A percentile compares a stretch with the other conserved stretches of the same genome.
Conservation (phyloP, 2,329 filamentous ascomycete species). For the Aureobasidium sp. region DNA sequence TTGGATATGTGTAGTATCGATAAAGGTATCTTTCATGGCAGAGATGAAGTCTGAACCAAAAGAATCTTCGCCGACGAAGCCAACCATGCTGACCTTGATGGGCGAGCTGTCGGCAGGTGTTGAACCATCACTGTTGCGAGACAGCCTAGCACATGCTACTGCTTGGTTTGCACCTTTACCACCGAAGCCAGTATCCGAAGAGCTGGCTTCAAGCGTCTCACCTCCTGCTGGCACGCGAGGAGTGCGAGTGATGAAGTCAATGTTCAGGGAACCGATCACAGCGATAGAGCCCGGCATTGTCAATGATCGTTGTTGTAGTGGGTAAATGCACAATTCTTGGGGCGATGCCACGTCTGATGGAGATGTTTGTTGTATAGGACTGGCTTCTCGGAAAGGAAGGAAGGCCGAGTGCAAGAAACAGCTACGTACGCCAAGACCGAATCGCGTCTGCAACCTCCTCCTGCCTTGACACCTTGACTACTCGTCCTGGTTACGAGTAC, state of each 20-base stretch:
- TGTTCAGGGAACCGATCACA: slow-evolving; percentile 87
- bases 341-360: not conserved
- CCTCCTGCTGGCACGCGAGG: slow-evolving; percentile 73
- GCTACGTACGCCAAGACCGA: slow-evolving; percentile 3
- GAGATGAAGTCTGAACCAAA: slow-evolving; percentile 33
- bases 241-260: slow-evolving; percentile 84
- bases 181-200: slow-evolving; percentile 72
- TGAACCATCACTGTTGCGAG: slow-evolving; percentile 26
- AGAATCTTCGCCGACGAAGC: slow-evolving; percentile 40
- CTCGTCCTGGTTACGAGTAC: not conserved
- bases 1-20: slow-evolving; percentile 33
- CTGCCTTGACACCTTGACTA: not conserved
- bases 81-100: slow-evolving; percentile 41
- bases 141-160: slow-evolving; percentile 72
- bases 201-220: slow-evolving; percentile 74
- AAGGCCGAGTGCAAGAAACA: slow-evolving; percentile 2
- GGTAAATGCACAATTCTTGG: not conserved
- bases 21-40: slow-evolving; percentile 35
- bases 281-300: slow-evolving; percentile 45
- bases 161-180: slow-evolving; percentile 97
- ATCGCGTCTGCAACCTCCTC: not conserved
- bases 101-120: slow-evolving; percentile 18
- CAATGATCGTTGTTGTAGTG: not conserved
- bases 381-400: not conserved
- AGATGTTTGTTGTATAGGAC: not conserved